Evolutionary conservation across 495 filamentous ascomycete genomes (phyloP), one percentile per base, ranked within the genome.

Genomic region (Melanomma pulvis-pyrius): DNA sequence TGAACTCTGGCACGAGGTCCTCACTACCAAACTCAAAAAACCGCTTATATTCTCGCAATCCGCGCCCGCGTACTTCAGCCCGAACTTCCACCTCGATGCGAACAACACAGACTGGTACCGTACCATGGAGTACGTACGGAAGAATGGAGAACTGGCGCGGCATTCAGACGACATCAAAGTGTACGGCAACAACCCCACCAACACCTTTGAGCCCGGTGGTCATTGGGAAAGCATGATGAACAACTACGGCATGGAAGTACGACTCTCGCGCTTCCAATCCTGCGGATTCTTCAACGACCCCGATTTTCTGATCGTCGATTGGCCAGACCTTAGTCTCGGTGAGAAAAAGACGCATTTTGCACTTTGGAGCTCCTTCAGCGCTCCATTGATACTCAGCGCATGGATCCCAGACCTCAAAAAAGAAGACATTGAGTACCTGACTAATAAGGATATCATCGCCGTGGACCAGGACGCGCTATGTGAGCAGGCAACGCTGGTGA

Each of bases 241-340:
- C 19, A 80, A 79, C 50, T 80, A 79, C 53, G 52, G 71, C 44
- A 77, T 68, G 48, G 70, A 79, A 30, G 70, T 75, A 8, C 77
- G 74, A 39, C 57, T 81, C 3, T 73, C 74, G 36, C 76, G 78
- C 44, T 80, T 78, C 65, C 78, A 81, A 57, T 59, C 67, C n/a
- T 77, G 77, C 2, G 79, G 79, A 7, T 80, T 79, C 52, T 80
- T 74, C 44, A 79, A 79, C 57, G 79, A 81, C 55, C 78, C 79
- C 3, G 79, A 81, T 55, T 80, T 81, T 50, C 39, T 81, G 57
- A 80, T 79, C 54, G 68, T 77, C 0, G 79, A 79, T 47, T 75
- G 79, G 52, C 76, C 73, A 0, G 75, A 74, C 2, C 67, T 81
- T 15, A 71, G 69, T 0, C 32, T 74, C 24, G 72, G 71, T 25